Percentiles rank a stretch among this genome's conserved stretches.
Evolutionary conservation across 176 grass and related monocot genomes (phyloP).

Genomic region (Aegilops tauschii): DNA sequence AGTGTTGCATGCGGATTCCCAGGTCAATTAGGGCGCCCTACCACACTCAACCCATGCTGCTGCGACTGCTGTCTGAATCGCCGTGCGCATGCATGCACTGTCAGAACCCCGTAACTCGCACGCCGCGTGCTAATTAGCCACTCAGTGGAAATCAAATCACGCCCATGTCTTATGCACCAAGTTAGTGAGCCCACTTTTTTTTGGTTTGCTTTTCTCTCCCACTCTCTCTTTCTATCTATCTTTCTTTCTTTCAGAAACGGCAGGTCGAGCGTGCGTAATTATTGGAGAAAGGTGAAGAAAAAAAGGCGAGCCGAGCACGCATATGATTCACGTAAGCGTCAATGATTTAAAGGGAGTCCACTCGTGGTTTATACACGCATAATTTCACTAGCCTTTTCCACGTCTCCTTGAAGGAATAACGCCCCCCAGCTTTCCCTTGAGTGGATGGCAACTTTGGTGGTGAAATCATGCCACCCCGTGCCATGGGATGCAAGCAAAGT

Average conservation of each 20-base stretch:
- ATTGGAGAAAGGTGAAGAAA: conserved; percentile 35
- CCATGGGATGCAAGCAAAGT: conserved; percentile 46
- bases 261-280: conserved; percentile 32
- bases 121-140: neutral
- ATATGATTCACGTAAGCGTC: conserved; percentile 37
- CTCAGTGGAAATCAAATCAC: neutral
- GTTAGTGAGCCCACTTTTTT: neutral
- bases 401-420: conserved; percentile 20
- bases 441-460: conserved; percentile 59
- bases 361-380: conserved; percentile 62
- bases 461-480: conserved; percentile 48
- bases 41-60: neutral
- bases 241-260: neutral
- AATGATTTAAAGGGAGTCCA: conserved; percentile 41
- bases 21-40: neutral
- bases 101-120: neutral
- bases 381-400: conserved; percentile 46
- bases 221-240: neutral
- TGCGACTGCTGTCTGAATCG: neutral
- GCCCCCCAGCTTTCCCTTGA: neutral
- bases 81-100: neutral
- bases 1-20: neutral
- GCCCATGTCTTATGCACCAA: neutral
- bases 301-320: conserved; percentile 19
- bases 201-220: neutral